Evolutionary conservation across 2,329 filamentous ascomycete genomes (phyloP), one percentile per base, ranked within the genome.

Genomic region (Chrysoporthe cubensis): DNA sequence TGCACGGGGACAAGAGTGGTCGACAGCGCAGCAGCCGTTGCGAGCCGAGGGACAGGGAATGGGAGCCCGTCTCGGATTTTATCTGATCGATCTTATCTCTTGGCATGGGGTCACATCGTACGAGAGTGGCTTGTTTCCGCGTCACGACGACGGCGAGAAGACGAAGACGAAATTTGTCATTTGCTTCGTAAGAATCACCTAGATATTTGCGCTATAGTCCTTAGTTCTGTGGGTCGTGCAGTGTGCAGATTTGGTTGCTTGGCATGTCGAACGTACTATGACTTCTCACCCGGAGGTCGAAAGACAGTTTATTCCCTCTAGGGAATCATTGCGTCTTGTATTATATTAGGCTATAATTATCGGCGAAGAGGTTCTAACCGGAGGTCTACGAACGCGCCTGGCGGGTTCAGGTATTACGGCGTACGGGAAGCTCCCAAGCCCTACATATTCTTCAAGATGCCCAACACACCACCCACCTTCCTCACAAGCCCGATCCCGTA

Each of bases 401-500:
- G 5, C 37, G 37, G 9, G 37, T 9, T 6, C 6, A 40, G 37
- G 37, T 40, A 40, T 40, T 9, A 40, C 37, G 9, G 37, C 37
- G 9, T 9, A 40, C 37, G 37, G 6, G 9, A 7, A 9, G 37
- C 37, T 40, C 37, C 37, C 5, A 40, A 40, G 37, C 37, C 37
- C 56, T 66, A 75, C 42, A 69, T 72, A 56, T 76, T 76, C 70
- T 67, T 73, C 62, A 75, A 34, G 26, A 76, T 73, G n/a, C 72
- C 69, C 68, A 72, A 46, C 43, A 76, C 66, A 16, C 75, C 73
- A 14, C 69, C 69, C 13, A 71, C 21, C 68, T 75, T 73, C 57
- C 69, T 68, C 64, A 43, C 64, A 1, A 75, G n/a, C 18, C 57
- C 60, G 66, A 81, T 71, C 7, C 83, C 87, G 74, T 91, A 90